Evolutionary conservation across 129 eudicot species (phyloP).

Genomic region (Artemisia annua): DNA sequence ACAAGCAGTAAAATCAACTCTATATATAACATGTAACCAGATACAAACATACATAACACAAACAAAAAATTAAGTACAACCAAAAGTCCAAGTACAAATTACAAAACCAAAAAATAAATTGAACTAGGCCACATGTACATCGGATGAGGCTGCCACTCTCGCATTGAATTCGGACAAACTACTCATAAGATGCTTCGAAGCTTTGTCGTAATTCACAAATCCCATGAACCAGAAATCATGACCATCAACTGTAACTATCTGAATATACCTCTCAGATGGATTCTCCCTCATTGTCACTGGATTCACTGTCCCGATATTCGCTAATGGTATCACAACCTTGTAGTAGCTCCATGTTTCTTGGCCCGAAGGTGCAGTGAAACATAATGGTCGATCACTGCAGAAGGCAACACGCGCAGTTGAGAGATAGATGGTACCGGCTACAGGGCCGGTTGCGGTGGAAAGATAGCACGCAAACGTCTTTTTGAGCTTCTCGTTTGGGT

Average conservation of each 20-base stretch:
- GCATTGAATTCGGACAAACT: slow-evolving; percentile 40
- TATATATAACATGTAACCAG: neutral
- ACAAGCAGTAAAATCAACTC: neutral
- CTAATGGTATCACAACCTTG: slow-evolving; percentile 77
- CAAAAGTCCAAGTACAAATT: neutral
- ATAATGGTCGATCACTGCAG: slow-evolving; percentile 82
- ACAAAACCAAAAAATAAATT: neutral
- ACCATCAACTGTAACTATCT: slow-evolving; percentile 63
- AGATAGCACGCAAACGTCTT: slow-evolving; percentile 86
- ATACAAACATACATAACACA: neutral
- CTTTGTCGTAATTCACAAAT: slow-evolving; percentile 81
- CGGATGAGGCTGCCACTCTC: slow-evolving; percentile 4
- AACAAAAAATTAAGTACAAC: neutral
- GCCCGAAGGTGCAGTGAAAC: slow-evolving; percentile 71
- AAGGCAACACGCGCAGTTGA: slow-evolving; percentile 69
- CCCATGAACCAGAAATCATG: slow-evolving; percentile 98
- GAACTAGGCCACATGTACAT: neutral
- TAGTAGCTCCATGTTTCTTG: slow-evolving; percentile 81
- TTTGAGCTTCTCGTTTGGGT: slow-evolving; percentile 62
- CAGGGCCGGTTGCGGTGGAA: slow-evolving; percentile 84
- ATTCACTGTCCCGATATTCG: slow-evolving; percentile 52
- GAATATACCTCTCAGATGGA: slow-evolving; percentile 57
- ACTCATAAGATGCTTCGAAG: slow-evolving; percentile 57
- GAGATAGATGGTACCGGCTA: slow-evolving; percentile 79
- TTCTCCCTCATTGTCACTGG: slow-evolving; percentile 71